Conservation (phyloP, 2,329 filamentous ascomycete species). For the Apiospora saccharicola region DNA sequence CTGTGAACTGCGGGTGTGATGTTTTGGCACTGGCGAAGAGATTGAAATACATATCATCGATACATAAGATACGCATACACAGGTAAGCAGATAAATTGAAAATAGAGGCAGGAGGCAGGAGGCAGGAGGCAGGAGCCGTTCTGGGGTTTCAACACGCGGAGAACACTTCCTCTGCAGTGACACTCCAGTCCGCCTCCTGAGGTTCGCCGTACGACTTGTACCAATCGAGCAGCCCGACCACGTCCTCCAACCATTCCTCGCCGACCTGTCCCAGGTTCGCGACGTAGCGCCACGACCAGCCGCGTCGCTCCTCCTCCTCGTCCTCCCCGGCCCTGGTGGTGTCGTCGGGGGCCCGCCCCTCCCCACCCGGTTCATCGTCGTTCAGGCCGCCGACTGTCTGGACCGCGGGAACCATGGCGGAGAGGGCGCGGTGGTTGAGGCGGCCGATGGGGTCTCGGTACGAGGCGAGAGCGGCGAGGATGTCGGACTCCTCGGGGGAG, state of each 20-base stretch:
- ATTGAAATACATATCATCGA: too few species aligned
- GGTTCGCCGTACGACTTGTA: neutral
- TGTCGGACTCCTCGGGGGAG: neutral
- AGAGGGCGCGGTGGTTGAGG: neutral
- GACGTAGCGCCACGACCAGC: slow-evolving; percentile 2
- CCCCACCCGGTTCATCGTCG: neutral
- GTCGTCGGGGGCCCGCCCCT: too few species aligned
- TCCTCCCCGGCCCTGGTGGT: too few species aligned
- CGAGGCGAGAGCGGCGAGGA: neutral
- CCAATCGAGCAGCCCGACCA: neutral
- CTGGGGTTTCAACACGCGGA: too few species aligned
- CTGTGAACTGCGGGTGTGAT: too few species aligned
- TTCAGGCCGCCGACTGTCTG: neutral
- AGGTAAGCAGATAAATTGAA: too few species aligned
- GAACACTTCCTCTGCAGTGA: neutral
- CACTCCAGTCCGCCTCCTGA: neutral
- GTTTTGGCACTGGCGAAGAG: too few species aligned
- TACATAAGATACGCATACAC: too few species aligned
- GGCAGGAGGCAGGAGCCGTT: too few species aligned
- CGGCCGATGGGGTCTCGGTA: neutral
- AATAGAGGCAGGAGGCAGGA: too few species aligned
- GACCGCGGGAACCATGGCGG: neutral
- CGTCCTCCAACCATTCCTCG: neutral
- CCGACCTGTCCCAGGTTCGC: neutral
- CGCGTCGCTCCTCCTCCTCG: neutral